These are phyloP conservation scores for Athelia psychrophila DNA, from an alignment of 1,284 basidiomycete genomes.

Conservation along the genomic window DNA sequence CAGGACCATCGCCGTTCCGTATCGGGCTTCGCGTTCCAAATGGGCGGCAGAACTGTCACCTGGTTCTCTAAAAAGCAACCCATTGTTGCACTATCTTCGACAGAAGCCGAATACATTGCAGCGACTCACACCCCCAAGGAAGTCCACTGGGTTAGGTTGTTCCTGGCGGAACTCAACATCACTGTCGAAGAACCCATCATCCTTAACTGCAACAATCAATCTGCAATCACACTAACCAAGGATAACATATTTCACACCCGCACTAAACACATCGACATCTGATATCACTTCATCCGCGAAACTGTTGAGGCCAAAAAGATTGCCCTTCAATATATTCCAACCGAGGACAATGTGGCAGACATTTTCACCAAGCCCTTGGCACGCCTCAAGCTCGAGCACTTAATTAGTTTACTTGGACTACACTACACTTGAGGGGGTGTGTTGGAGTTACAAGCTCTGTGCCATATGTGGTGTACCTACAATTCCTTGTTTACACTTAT, in stretches of 20 bases:
- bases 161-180: slow-evolving; percentile 22
- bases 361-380: slow-evolving; percentile 22
- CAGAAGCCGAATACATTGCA: slow-evolving; percentile 32
- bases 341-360: slow-evolving; percentile 25
- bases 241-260: slow-evolving; percentile 25
- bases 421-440: slow-evolving; percentile 13
- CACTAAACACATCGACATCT: slow-evolving; percentile 39
- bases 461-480: no score
- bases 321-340: slow-evolving; percentile 16
- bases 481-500: no score
- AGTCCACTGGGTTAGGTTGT: slow-evolving; percentile 26
- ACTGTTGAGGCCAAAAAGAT: slow-evolving; percentile 17
- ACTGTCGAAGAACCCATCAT: slow-evolving; percentile 8
- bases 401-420: slow-evolving; percentile 7
- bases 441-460: slow-evolving; percentile 3
- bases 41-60: slow-evolving; percentile 27
- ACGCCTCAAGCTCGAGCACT: slow-evolving; percentile 1
- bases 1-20: slow-evolving; percentile 19
- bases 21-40: slow-evolving; percentile 25
- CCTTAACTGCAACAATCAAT: slow-evolving; percentile 31
- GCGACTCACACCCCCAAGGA: slow-evolving; percentile 26
- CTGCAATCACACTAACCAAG: slow-evolving; percentile 27
- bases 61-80: slow-evolving; percentile 35
- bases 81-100: slow-evolving; percentile 21
- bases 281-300: slow-evolving; percentile 34